Evolutionary conservation across 208 protist genomes (phyloP).

Genomic region (Trichomonas tenax): DNA sequence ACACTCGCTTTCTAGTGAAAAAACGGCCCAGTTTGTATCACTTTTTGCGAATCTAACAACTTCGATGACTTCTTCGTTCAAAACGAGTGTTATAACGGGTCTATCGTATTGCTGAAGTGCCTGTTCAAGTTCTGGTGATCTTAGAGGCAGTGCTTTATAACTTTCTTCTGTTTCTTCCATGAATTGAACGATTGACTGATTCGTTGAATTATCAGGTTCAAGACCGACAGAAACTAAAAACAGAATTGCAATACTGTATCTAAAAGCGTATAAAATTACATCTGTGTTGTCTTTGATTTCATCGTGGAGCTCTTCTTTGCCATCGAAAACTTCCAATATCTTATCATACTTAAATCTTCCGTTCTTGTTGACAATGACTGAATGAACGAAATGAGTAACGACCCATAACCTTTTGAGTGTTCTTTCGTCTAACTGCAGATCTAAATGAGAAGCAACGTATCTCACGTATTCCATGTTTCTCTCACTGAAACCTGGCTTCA

Average conservation of each 20-base stretch:
- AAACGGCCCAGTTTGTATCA: neutral
- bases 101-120: neutral
- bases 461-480: neutral
- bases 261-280: neutral
- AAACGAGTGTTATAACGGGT: neutral
- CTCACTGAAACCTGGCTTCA: neutral
- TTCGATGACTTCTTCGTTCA: neutral
- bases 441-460: neutral
- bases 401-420: neutral
- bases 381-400: neutral
- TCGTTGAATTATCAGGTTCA: neutral
- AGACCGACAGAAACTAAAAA: neutral
- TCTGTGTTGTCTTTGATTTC: neutral
- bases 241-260: neutral
- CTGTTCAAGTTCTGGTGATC: neutral
- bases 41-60: neutral
- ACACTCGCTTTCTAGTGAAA: neutral
- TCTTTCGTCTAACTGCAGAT: neutral
- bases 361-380: neutral
- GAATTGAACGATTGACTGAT: neutral
- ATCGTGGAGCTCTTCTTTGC: neutral
- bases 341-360: neutral
- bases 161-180: neutral
- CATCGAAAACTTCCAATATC: neutral
- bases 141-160: neutral